Conservation (phyloP, 257 asterid genomes). For the Cordia subcordata region DNA sequence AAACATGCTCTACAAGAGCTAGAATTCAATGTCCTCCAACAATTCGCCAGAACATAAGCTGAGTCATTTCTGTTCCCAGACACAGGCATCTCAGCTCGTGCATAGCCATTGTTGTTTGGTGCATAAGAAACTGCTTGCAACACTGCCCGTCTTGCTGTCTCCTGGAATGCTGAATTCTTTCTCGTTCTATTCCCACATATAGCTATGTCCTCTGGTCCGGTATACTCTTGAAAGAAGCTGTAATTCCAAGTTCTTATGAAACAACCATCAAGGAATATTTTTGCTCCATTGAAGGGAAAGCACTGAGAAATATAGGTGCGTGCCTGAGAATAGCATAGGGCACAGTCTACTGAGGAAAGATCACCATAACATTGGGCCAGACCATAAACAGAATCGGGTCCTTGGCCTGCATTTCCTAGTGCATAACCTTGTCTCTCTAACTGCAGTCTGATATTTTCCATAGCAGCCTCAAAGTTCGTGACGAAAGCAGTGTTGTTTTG, state of each 20-base stretch:
- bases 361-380: constrained; percentile 22
- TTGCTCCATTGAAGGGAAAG: constrained; percentile 18
- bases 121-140: constrained; percentile 6
- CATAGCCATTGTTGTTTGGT: constrained; percentile 10
- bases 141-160: constrained; percentile 5
- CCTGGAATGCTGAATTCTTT: constrained; percentile 11
- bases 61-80: constrained; percentile 14
- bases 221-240: constrained; percentile 14
- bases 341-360: constrained; percentile 23
- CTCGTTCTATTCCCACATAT: constrained; percentile 22
- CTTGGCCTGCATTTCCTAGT: not conserved
- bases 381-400: constrained; percentile 11
- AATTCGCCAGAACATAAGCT: constrained; percentile 17
- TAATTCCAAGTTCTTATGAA: constrained; percentile 13
- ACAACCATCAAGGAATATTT: constrained; percentile 22
- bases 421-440: constrained; percentile 2
- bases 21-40: constrained; percentile 17
- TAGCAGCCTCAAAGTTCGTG: constrained; percentile 3
- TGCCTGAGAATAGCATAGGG: constrained; percentile 9
- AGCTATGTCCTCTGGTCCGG: constrained; percentile 11
- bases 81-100: constrained; percentile 8
- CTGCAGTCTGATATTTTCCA: constrained; percentile 11
- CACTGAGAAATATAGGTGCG: constrained; percentile 12
- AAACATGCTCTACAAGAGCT: constrained; percentile 7
- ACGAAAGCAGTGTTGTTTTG: constrained; percentile 1